Percentiles rank a stretch among this genome's conserved stretches.
Evolutionary conservation across 2,329 filamentous ascomycete genomes (phyloP).

Genomic region (Cytospora piceae): DNA sequence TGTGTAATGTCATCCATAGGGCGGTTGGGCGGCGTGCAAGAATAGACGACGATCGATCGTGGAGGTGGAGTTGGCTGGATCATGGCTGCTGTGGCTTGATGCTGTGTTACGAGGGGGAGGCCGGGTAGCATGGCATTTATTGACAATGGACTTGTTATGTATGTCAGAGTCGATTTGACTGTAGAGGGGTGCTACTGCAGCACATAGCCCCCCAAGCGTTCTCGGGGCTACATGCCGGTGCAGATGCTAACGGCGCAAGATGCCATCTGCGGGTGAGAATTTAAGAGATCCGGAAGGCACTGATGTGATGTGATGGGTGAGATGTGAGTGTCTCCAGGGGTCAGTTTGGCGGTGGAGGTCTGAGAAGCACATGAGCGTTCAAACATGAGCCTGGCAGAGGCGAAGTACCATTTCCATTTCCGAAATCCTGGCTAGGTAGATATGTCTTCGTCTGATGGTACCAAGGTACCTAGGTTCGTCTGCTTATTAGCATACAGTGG

Average conservation of each 20-base stretch:
- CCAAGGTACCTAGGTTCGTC: background rate
- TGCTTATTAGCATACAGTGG: background rate
- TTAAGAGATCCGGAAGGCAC: conserved; percentile 6
- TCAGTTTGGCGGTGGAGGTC: background rate
- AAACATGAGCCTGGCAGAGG: background rate
- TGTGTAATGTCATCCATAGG: background rate
- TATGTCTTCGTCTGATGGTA: too few species aligned
- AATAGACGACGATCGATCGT: conserved; percentile 21
- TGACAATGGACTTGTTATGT: background rate
- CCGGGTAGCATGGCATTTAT: background rate
- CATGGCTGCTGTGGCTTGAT: conserved; percentile 14
- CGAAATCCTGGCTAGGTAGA: background rate
- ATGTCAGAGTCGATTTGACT: conserved; percentile 6
- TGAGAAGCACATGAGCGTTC: background rate
- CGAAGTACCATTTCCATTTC: background rate
- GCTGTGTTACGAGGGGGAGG: conserved; percentile 18
- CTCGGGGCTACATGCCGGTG: conserved; percentile 3
- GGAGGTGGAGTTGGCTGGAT: conserved; percentile 22
- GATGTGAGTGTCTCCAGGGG: conserved; percentile 14
- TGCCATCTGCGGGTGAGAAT: conserved; percentile 15
- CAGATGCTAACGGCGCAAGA: conserved; percentile 7
- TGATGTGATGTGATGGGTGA: conserved; percentile 12
- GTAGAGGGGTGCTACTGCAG: conserved; percentile 6
- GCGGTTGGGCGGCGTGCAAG: conserved; percentile 7
- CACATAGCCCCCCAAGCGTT: background rate